phyloP scores from a whole-genome alignment of 306 rosid species.

The Cicer chorassanicum region DNA sequence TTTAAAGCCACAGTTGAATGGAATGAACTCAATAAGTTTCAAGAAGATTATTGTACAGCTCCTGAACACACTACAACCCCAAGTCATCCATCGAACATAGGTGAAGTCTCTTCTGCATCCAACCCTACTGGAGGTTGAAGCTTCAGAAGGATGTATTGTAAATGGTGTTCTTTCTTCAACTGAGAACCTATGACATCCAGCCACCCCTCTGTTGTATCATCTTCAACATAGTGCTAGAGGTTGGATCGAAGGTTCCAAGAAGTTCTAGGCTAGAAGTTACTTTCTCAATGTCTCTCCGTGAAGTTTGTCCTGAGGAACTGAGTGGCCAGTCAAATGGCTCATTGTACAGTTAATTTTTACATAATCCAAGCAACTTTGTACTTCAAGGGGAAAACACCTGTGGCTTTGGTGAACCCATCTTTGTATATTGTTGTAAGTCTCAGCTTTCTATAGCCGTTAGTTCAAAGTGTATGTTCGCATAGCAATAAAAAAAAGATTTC shows the following conservation, averaged over 20 bases:
- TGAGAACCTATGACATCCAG: slow-evolving; percentile 60
- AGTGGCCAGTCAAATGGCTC: slow-evolving; percentile 48
- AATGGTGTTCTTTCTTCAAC: slow-evolving; percentile 30
- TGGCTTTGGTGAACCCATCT: slow-evolving; percentile 46
- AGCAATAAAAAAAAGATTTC: slow-evolving; percentile 40
- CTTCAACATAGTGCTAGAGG: slow-evolving; percentile 42
- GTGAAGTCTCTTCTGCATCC: slow-evolving; percentile 59
- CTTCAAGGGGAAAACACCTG: slow-evolving; percentile 31
- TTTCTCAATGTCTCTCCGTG: slow-evolving; percentile 38
- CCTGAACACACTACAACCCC: slow-evolving; percentile 52
- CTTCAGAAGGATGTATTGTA: slow-evolving; percentile 32
- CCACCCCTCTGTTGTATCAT: slow-evolving; percentile 37
- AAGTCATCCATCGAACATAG: slow-evolving; percentile 50
- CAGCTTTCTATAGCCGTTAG: slow-evolving; percentile 41
- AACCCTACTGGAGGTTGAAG: slow-evolving; percentile 58
- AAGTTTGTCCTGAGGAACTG: slow-evolving; percentile 40
- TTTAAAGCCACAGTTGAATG: slow-evolving; percentile 75
- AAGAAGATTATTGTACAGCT: slow-evolving; percentile 62
- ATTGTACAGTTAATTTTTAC: slow-evolving; percentile 67
- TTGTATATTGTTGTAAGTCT: slow-evolving; percentile 53
- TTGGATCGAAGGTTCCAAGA: slow-evolving; percentile 64
- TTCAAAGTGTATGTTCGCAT: slow-evolving; percentile 41
- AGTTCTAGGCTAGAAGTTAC: slow-evolving; percentile 44
- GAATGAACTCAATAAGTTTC: slow-evolving; percentile 63
- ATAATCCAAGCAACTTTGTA: slow-evolving; percentile 45